A percentile compares a stretch with the other conserved stretches of the same genome.
phyloP scores from a whole-genome alignment of 1,284 basidiomycete species.

The Agaricales sp. region DNA sequence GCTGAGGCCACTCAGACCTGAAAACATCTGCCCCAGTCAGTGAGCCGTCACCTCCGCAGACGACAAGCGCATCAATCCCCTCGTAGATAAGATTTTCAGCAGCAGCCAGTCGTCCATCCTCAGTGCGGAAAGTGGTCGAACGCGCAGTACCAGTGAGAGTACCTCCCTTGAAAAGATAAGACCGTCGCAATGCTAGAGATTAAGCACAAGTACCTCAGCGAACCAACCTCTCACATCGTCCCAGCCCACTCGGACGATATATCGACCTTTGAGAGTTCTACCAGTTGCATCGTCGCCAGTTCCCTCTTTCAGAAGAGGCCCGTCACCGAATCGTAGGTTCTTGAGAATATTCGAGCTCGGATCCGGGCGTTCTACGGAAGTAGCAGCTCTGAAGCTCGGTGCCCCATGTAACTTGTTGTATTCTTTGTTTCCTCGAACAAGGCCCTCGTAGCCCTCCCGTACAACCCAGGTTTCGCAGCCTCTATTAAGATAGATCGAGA shows the following conservation, averaged over 20 bases:
- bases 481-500: conserved; percentile 28
- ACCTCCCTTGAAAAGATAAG: conserved; percentile 54
- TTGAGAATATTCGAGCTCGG: conserved; percentile 36
- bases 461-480: conserved; percentile 91
- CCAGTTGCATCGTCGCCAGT: conserved; percentile 71
- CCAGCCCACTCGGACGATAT: conserved; percentile 96
- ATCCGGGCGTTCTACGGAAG: conserved; percentile 8
- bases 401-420: conserved; percentile 16
- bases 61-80: conserved; percentile 93
- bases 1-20: conserved; percentile 85
- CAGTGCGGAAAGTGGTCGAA: conserved; percentile 79
- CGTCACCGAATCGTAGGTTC: conserved; percentile 85
- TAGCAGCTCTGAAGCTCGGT: conserved; percentile 9
- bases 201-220: conserved; percentile 48
- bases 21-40: conserved; percentile 95
- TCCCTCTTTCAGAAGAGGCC: conserved; percentile 81
- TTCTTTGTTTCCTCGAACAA: conserved; percentile 64
- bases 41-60: conserved; percentile 95
- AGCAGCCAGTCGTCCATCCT: conserved; percentile 79
- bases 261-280: conserved; percentile 76
- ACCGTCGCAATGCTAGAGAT: neutral
- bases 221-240: conserved; percentile 97
- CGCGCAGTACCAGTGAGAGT: conserved; percentile 95
- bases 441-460: conserved; percentile 95
- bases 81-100: conserved; percentile 90